phyloP scores from a whole-genome alignment of 192 early-diverging fungal genomes.

The Rhizoclosmatium globosum region DNA sequence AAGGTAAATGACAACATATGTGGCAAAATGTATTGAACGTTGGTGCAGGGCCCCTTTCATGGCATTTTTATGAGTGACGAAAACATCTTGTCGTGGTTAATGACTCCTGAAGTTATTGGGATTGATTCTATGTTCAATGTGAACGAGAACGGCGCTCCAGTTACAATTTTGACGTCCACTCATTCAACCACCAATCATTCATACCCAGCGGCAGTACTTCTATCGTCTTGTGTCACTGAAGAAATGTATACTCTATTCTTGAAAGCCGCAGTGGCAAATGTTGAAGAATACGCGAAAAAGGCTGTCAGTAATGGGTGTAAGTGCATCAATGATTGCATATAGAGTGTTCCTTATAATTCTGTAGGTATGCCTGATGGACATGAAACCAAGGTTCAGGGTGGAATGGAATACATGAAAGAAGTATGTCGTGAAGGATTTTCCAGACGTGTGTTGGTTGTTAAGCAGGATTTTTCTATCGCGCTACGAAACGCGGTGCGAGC shows the following conservation, averaged over 20 bases:
- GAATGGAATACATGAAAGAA: not conserved
- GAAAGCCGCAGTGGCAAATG: not conserved
- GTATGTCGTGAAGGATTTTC: not conserved
- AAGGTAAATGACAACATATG: no score
- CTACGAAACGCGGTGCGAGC: not conserved
- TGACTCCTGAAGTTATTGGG: not conserved
- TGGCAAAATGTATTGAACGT: no score
- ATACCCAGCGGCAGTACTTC: not conserved
- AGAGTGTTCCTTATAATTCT: not conserved
- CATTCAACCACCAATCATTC: not conserved
- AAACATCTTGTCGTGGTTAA: not conserved
- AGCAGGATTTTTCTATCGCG: not conserved
- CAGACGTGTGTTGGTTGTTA: not conserved
- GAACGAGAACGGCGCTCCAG: not conserved
- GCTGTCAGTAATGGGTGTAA: not conserved
- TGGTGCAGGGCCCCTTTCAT: not conserved
- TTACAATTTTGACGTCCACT: not conserved
- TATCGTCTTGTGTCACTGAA: not conserved
- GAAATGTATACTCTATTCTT: not conserved
- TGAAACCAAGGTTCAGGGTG: not conserved
- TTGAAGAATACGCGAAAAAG: not conserved
- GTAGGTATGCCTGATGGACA: not conserved
- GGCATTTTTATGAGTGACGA: not conserved
- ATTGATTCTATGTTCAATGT: not conserved
- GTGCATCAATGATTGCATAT: not conserved